These are phyloP conservation scores for Pestalotiopsis sp. DNA, from an alignment of 2,329 filamentous ascomycete species.

Conservation along the genomic window DNA sequence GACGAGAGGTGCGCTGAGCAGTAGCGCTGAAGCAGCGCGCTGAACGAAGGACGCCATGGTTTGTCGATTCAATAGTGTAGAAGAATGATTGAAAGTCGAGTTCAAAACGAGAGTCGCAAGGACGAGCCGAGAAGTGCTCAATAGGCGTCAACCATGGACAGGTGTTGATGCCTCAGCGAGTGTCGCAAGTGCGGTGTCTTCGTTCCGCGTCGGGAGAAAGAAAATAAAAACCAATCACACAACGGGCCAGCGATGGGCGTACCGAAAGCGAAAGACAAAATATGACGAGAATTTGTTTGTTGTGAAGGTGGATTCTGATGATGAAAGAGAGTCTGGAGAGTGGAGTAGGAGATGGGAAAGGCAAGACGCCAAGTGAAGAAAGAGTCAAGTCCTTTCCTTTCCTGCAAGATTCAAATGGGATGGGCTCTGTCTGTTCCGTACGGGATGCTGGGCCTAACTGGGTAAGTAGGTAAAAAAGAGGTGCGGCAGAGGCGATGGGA, in stretches of 20 bases:
- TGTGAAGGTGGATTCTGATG: background rate
- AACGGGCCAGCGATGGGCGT: background rate
- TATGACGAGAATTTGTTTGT: background rate
- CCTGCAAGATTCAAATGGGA: background rate
- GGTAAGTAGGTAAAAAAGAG: background rate
- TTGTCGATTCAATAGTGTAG: background rate
- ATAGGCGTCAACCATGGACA: background rate
- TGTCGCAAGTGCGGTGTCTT: background rate
- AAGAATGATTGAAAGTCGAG: background rate
- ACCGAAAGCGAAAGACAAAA: background rate
- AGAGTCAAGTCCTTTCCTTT: background rate
- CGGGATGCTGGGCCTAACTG: background rate
- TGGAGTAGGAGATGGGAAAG: background rate
- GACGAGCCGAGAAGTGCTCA: background rate
- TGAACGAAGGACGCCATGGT: conserved; percentile 13
- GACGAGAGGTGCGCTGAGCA: conserved; percentile 9
- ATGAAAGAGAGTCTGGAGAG: background rate
- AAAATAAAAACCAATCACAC: background rate
- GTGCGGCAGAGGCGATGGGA: background rate
- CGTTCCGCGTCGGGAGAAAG: background rate
- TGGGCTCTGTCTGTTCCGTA: background rate
- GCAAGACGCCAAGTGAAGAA: background rate
- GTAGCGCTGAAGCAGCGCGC: conserved; percentile 13
- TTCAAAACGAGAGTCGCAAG: background rate
- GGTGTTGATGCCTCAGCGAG: background rate